Percentiles rank a stretch among this genome's conserved stretches.
These are phyloP conservation scores for Coemansia sp. DNA, from an alignment of 192 early-diverging fungal species.

Conservation along the genomic window DNA sequence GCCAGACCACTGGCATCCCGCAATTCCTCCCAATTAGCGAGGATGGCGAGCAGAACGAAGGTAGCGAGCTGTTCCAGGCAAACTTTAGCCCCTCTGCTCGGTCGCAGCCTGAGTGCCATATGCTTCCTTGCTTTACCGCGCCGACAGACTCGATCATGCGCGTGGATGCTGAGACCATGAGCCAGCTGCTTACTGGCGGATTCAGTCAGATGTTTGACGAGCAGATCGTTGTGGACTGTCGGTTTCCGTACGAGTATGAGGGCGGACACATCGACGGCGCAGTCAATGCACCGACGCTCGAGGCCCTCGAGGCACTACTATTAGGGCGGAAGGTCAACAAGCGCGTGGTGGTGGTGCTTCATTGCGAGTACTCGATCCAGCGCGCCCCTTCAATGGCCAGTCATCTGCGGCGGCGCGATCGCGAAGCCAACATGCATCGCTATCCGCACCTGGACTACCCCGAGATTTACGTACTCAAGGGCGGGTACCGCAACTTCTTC, in stretches of 20 bases:
- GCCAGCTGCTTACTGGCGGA: conserved; percentile 65
- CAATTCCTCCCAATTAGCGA: conserved; percentile 19
- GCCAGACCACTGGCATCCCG: conserved; percentile 19
- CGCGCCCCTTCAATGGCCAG: conserved; percentile 82
- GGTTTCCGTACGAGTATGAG: conserved; percentile 84
- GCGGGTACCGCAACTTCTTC: conserved; percentile 81
- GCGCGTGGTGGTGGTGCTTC: conserved; percentile 69
- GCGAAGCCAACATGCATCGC: conserved; percentile 62
- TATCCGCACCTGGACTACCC: conserved; percentile 83
- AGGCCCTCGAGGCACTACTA: conserved; percentile 62
- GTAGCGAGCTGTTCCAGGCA: conserved; percentile 6
- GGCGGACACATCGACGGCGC: conserved; percentile 81
- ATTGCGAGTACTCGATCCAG: conserved; percentile 84
- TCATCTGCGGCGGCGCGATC: conserved; percentile 71
- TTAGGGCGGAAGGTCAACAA: conserved; percentile 51
- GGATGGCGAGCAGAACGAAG: conserved; percentile 1
- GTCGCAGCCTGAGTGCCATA: conserved; percentile 53
- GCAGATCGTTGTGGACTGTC: conserved; percentile 75
- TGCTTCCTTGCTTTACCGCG: conserved; percentile 56
- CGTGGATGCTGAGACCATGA: conserved; percentile 59
- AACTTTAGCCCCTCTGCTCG: conserved; percentile 32
- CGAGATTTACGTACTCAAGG: conserved; percentile 81
- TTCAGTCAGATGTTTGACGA: conserved; percentile 61
- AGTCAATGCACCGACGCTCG: conserved; percentile 64
- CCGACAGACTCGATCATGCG: conserved; percentile 64